Conservation (phyloP, 2,329 filamentous ascomycete species). For the Ophiostoma ips region DNA sequence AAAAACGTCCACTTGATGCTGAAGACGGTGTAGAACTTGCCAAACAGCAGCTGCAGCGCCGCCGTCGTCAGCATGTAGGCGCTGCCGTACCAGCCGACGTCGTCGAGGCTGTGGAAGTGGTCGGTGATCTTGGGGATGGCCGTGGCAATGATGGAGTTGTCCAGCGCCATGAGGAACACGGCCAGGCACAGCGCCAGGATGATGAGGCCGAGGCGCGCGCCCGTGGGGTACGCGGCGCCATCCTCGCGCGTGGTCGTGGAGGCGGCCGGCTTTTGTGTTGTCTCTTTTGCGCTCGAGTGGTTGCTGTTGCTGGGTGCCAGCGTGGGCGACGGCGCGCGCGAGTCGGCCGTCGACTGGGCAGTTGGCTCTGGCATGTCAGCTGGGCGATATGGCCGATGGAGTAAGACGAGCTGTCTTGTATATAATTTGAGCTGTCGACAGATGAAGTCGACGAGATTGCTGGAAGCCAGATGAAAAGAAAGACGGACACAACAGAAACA, state of each 20-base stretch:
- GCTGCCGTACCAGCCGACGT: slow-evolving; percentile 30
- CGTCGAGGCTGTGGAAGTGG: slow-evolving; percentile 24
- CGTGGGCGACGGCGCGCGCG: slow-evolving; percentile 6
- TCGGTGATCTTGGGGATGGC: slow-evolving; percentile 24
- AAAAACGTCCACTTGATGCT: slow-evolving; percentile 23
- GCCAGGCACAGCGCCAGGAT: slow-evolving; percentile 29
- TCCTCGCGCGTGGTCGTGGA: slow-evolving; percentile 15
- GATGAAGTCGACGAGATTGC: neutral
- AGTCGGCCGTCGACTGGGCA: neutral
- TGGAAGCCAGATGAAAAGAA: no score
- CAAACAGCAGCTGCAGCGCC: slow-evolving; percentile 21
- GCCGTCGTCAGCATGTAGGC: slow-evolving; percentile 24
- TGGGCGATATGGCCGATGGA: neutral
- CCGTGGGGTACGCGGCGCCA: slow-evolving; percentile 24
- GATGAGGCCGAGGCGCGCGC: slow-evolving; percentile 25
- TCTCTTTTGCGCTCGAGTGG: no score
- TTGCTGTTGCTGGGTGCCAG: slow-evolving; percentile 6
- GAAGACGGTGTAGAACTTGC: slow-evolving; percentile 25
- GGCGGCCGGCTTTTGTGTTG: neutral
- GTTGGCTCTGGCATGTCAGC: neutral
- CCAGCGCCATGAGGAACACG: slow-evolving; percentile 31
- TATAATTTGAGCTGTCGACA: no score
- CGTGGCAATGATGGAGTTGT: slow-evolving; percentile 20
- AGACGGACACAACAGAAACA: no score
- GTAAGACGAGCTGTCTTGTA: no score